Conservation (phyloP, 2,329 filamentous ascomycete genomes). For the Fusarium mexicanum region DNA sequence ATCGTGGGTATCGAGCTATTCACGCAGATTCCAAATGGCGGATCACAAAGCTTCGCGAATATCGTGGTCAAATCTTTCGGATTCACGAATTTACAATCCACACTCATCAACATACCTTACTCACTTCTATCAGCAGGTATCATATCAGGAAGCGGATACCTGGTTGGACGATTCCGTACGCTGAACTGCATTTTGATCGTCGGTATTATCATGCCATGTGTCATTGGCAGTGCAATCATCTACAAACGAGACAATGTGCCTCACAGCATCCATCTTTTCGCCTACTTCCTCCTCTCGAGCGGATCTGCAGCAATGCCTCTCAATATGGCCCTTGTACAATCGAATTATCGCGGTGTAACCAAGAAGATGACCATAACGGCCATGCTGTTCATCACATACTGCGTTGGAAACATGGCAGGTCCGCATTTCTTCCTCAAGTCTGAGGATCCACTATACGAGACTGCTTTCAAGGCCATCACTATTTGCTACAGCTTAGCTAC, state of each 20-base stretch:
- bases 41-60: slow-evolving; percentile 68
- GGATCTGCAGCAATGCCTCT: slow-evolving; percentile 65
- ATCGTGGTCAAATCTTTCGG: slow-evolving; percentile 66
- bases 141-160: slow-evolving; percentile 60
- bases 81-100: slow-evolving; percentile 63
- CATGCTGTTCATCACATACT: slow-evolving; percentile 65
- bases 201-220: slow-evolving; percentile 59
- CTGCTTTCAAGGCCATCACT: slow-evolving; percentile 65
- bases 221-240: slow-evolving; percentile 63
- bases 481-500: slow-evolving; percentile 64
- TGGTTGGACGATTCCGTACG: slow-evolving; percentile 61
- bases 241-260: slow-evolving; percentile 55
- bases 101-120: slow-evolving; percentile 68
- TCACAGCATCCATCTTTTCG: slow-evolving; percentile 60
- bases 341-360: slow-evolving; percentile 65
- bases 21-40: slow-evolving; percentile 70
- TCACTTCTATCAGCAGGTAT: slow-evolving; percentile 60
- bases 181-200: slow-evolving; percentile 63
- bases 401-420: slow-evolving; percentile 64
- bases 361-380: slow-evolving; percentile 70
- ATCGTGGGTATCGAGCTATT: slow-evolving; percentile 63
- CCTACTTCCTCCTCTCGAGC: slow-evolving; percentile 66
- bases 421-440: slow-evolving; percentile 63
- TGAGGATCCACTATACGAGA: slow-evolving; percentile 62
- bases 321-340: slow-evolving; percentile 63